Base-by-base conservation (phyloP, 306 rosid species). In the Castanea crenata region DNA sequence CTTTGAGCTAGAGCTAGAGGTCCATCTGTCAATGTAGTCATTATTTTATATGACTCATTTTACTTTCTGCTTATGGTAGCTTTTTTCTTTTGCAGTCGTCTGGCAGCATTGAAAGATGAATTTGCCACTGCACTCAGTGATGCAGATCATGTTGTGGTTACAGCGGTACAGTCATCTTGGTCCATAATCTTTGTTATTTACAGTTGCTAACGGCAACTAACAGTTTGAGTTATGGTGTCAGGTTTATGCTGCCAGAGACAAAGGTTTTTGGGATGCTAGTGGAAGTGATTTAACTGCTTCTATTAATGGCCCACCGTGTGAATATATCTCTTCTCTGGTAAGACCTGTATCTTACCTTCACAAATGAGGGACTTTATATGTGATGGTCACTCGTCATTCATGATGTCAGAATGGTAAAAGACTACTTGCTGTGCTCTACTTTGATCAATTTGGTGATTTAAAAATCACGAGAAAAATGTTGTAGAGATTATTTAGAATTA, bases 241-340 rank as follows among this genome's bases (percentile, higher is more conserved):
- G 84, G 79, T 80, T 61, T 73, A 80, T 77, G 79, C 74, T 20
- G 81, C 74, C 35, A 77, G 80, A 76, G 85, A 80, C 55, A 19
- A 32, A 67, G 55, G 67, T 32, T 10, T 31, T 34, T 55, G 78
- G 76, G 67, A 73, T 56, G 84, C 73, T 14, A 57, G 79, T 59
- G 82, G 82, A 65, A 68, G 54, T 38, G 79, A 76, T 51, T 68
- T 73, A 34, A 80, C 84, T 73, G 73, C 74, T 57, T 46, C 79
- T 2, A 49, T 76, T 41, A 51, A 44, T 7, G 79, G 87, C 16
- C 79, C 75, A 0, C 78, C 76, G 32, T 79, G 76, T 46, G 84
- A 80, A 57, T 80, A 64, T 70, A 80, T 80, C 55, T 75, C 81
- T 32, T 76, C 84, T 21, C 68, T 79, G 87, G 87, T 83, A 83